Evolutionary conservation across 2,329 filamentous ascomycete genomes (phyloP).

Genomic region (Phaeophleospora eucalypticola): DNA sequence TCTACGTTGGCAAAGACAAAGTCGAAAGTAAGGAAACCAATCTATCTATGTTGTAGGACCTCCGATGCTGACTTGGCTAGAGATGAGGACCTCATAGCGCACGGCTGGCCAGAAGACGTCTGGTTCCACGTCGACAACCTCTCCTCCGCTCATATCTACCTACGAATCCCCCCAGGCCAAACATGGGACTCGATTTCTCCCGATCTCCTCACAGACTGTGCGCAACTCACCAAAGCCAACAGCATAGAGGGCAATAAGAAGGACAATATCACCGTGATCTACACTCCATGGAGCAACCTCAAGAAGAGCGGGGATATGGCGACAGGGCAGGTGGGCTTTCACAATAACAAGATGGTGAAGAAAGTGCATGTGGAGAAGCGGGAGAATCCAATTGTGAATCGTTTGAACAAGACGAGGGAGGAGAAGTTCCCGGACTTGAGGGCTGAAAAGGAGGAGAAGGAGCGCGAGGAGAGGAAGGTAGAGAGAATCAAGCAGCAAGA

Average conservation of each 20-base stretch:
- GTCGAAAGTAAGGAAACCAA: slow-evolving; percentile 74
- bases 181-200: slow-evolving; percentile 78
- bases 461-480: slow-evolving; percentile 65
- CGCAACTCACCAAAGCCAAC: slow-evolving; percentile 97
- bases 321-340: slow-evolving; percentile 89
- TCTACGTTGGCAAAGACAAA: slow-evolving; percentile 99
- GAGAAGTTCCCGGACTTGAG: slow-evolving; percentile 82
- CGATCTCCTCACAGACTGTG: slow-evolving; percentile 76
- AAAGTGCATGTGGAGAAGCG: slow-evolving; percentile 73
- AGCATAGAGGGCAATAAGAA: slow-evolving; percentile 99
- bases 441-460: slow-evolving; percentile 73
- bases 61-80: slow-evolving; percentile 28
- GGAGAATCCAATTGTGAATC: slow-evolving; percentile 88
- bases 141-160: slow-evolving; percentile 92
- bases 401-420: slow-evolving; percentile 93
- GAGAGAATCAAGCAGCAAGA: slow-evolving; percentile 62
- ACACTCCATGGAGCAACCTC: slow-evolving; percentile 95
- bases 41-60: not conserved
- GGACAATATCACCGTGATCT: slow-evolving; percentile 93
- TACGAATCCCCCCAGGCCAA: slow-evolving; percentile 71
- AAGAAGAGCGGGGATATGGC: slow-evolving; percentile 96
- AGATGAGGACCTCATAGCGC: slow-evolving; percentile 97
- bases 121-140: slow-evolving; percentile 99
- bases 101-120: slow-evolving; percentile 91
- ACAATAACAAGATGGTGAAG: slow-evolving; percentile 81